Evolutionary conservation across 73 alveolate species (phyloP).

Genomic region (Uronychia setigera): DNA sequence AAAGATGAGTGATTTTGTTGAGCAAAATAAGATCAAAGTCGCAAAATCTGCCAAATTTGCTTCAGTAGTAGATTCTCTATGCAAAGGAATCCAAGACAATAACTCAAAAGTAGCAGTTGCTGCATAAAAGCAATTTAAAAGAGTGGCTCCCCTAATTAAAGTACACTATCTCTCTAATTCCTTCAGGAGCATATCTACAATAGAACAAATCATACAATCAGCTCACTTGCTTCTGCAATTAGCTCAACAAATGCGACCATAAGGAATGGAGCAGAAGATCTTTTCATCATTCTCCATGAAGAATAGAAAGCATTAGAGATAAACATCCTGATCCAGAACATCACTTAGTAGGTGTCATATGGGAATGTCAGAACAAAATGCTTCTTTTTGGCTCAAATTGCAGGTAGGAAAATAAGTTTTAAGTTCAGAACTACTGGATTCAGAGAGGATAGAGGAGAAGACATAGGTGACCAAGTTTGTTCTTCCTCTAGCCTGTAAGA

Average conservation of each 20-base stretch:
- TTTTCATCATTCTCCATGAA: background rate
- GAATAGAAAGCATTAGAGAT: background rate
- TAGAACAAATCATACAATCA: background rate
- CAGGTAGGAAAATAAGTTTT: background rate
- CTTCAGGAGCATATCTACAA: background rate
- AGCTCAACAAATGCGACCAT: background rate
- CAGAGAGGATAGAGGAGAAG: background rate
- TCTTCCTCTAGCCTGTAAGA: background rate
- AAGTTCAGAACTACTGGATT: background rate
- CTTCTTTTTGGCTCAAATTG: background rate
- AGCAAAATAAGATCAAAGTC: background rate
- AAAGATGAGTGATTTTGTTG: background rate
- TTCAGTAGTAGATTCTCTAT: background rate
- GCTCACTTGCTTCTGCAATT: background rate
- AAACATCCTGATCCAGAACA: background rate
- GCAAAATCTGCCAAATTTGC: slow-evolving; percentile 8
- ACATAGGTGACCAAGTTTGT: background rate
- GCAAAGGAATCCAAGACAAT: slow-evolving; percentile 15
- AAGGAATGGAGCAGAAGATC: background rate
- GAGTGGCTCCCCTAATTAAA: background rate
- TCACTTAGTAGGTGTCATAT: background rate
- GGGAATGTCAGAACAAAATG: background rate
- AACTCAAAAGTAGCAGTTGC: slow-evolving; percentile 1
- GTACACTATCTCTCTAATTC: background rate
- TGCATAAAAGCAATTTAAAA: background rate